Evolutionary conservation across 768 basidiomycete species (phyloP).

Genomic region (Neoboletus subvelutipes): DNA sequence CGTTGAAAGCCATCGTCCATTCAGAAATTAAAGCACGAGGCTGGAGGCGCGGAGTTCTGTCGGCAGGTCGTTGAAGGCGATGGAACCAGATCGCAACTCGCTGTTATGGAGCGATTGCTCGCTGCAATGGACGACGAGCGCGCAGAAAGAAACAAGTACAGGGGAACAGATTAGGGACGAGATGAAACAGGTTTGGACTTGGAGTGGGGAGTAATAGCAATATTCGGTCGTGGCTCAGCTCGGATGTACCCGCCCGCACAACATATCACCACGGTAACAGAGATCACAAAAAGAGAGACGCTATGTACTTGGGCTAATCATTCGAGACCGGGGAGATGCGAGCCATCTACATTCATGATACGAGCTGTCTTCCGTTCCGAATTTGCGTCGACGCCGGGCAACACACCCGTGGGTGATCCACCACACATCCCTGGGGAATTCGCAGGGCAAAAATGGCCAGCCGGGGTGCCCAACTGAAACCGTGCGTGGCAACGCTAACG

Average conservation of each 20-base stretch:
- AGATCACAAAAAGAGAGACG: neutral
- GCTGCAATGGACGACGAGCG: conserved; percentile 9
- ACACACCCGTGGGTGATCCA: neutral
- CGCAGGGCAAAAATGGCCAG: neutral
- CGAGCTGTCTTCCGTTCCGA: neutral
- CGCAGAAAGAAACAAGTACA: neutral
- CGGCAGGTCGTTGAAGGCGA: neutral
- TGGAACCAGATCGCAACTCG: neutral
- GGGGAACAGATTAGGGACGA: neutral
- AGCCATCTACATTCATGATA: neutral
- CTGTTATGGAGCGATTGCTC: conserved; percentile 3
- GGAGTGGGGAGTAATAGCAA: neutral
- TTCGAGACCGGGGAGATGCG: neutral
- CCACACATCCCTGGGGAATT: neutral
- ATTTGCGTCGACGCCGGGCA: neutral
- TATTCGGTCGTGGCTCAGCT: conserved; percentile 15
- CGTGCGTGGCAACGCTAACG: neutral
- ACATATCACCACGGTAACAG: conserved; percentile 35
- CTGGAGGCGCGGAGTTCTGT: neutral
- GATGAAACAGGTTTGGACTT: neutral
- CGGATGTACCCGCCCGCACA: conserved; percentile 31
- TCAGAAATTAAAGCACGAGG: conserved; percentile 19
- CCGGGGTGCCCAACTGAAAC: neutral
- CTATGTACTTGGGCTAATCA: conserved; percentile 1
- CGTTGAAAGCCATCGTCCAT: conserved; percentile 47